A percentile compares a stretch with the other conserved stretches of the same genome.
Evolutionary conservation across 2,329 filamentous ascomycete genomes (phyloP).

Genomic region (Exophiala oligosperma): DNA sequence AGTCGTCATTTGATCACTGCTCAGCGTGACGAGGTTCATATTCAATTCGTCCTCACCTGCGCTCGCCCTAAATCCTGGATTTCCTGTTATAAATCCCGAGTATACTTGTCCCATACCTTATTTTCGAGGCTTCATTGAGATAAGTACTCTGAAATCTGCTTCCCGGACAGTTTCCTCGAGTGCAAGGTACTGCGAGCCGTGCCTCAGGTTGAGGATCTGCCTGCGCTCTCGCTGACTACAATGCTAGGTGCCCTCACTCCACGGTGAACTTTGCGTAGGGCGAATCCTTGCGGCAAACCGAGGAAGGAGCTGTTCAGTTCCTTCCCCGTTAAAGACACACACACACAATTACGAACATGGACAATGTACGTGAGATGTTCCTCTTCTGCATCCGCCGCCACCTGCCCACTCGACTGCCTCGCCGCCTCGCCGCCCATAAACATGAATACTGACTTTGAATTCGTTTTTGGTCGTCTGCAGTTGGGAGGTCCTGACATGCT

Average conservation of each 20-base stretch:
- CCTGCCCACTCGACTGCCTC: constrained; percentile 1
- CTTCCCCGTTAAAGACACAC: not conserved
- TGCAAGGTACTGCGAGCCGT: not conserved
- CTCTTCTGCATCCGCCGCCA: constrained; percentile 12
- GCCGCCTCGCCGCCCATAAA: not conserved
- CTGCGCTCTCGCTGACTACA: constrained; percentile 2
- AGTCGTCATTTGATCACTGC: not conserved
- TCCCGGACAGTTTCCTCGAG: not conserved
- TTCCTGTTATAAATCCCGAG: not conserved
- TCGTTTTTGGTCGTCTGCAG: constrained; percentile 38
- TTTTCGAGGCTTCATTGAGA: not conserved
- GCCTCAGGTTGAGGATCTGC: no score
- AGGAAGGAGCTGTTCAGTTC: constrained; percentile 17
- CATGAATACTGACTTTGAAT: constrained; percentile 33
- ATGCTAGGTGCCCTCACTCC: not conserved
- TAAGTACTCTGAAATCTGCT: not conserved
- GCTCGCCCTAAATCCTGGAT: not conserved
- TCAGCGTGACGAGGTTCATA: not conserved
- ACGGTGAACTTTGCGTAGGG: constrained; percentile 2
- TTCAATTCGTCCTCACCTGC: not conserved
- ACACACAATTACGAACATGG: constrained; percentile 37
- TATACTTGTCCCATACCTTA: not conserved
- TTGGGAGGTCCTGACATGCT: constrained; percentile 62
- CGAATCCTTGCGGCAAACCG: constrained; percentile 13
- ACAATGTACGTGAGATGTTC: constrained; percentile 41